Percentiles rank a stretch among this genome's conserved stretches.
Conservation (phyloP, 192 early-diverging fungal species). For the Backusella parvicylindrica region DNA sequence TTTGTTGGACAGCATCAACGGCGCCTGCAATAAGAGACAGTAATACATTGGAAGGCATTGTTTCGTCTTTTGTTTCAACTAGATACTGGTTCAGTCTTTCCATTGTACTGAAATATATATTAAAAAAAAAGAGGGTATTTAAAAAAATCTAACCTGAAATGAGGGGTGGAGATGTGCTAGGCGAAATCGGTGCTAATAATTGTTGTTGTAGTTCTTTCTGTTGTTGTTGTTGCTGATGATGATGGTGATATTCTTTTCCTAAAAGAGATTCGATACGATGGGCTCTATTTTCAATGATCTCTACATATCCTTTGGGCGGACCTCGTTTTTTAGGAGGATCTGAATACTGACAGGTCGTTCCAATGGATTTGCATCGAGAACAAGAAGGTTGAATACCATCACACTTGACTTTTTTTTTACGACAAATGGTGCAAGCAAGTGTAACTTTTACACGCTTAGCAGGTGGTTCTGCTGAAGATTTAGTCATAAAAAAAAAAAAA, state of each 20-base stretch:
- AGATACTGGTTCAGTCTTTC: background rate
- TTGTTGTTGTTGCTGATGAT: too few species aligned
- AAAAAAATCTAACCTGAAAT: background rate
- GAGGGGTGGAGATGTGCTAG: background rate
- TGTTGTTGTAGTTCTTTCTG: too few species aligned
- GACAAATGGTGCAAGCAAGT: conserved; percentile 45
- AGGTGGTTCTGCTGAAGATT: background rate
- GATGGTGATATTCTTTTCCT: conserved; percentile 2
- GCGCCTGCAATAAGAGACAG: background rate
- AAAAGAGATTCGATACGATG: conserved; percentile 70
- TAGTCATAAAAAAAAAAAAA: background rate
- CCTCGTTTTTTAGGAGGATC: conserved; percentile 54
- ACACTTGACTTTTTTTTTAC: conserved; percentile 83
- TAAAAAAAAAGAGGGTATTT: background rate
- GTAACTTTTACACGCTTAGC: conserved; percentile 33
- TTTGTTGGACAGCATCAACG: conserved; percentile 3
- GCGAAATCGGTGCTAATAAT: background rate
- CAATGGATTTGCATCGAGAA: conserved; percentile 67
- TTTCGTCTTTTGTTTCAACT: background rate
- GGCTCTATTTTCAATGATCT: conserved; percentile 70
- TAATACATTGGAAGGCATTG: background rate
- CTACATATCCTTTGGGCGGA: conserved; percentile 81
- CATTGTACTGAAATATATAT: too few species aligned
- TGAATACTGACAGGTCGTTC: conserved; percentile 46
- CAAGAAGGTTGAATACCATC: conserved; percentile 66